phyloP scores from a whole-genome alignment of 2,329 filamentous ascomycete genomes.

The Aaosphaeria arxii region DNA sequence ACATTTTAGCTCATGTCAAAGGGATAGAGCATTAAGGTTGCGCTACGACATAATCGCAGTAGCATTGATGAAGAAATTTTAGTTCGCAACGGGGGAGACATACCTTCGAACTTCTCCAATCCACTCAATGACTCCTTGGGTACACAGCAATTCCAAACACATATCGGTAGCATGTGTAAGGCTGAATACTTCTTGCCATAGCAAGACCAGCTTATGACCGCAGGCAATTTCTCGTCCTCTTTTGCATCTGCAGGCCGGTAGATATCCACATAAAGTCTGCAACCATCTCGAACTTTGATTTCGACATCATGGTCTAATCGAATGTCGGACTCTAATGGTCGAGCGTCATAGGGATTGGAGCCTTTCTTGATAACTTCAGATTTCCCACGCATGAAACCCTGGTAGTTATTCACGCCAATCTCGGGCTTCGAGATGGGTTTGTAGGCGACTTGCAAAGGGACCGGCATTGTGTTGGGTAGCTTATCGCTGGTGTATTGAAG shows the following conservation, averaged over 20 bases:
- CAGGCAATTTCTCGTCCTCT: constrained; percentile 39
- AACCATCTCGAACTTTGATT: neutral
- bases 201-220: constrained; percentile 43
- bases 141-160: constrained; percentile 41
- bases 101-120: constrained; percentile 44
- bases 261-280: neutral
- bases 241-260: constrained; percentile 13
- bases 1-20: too few relatives aligned
- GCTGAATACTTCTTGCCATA: constrained; percentile 47
- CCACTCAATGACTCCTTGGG: constrained; percentile 18
- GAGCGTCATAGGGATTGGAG: constrained; percentile 34
- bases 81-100: too few relatives aligned
- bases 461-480: constrained; percentile 21
- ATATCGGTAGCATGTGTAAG: constrained; percentile 39
- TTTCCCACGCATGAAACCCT: constrained; percentile 39
- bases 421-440: constrained; percentile 34
- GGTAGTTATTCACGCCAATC: constrained; percentile 41
- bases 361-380: constrained; percentile 39
- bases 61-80: too few relatives aligned
- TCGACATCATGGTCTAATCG: neutral
- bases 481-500: neutral
- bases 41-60: too few relatives aligned
- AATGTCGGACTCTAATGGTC: neutral
- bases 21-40: too few relatives aligned
- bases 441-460: constrained; percentile 26